Evolutionary conservation across 345 rosid genomes (phyloP).

Genomic region (Rhodamnia rubescens): DNA sequence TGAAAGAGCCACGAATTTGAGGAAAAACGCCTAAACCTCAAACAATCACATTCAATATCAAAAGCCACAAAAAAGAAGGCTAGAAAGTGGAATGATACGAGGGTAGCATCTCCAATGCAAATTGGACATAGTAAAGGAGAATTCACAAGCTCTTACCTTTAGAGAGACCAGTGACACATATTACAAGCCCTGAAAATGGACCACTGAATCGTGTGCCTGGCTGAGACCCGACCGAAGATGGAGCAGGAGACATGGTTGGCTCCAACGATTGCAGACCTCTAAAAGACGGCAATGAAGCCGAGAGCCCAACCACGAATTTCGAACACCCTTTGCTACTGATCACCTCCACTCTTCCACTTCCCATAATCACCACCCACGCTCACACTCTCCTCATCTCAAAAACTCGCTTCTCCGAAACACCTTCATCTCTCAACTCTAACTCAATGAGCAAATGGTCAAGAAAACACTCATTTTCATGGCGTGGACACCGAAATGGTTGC

Average conservation of each 20-base stretch:
- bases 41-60: background rate
- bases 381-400: background rate
- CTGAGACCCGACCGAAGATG: constrained; percentile 32
- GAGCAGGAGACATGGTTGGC: constrained; percentile 27
- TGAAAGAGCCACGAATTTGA: background rate
- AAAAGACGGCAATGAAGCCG: constrained; percentile 32
- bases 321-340: constrained; percentile 75
- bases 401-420: background rate
- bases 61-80: background rate
- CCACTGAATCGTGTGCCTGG: constrained; percentile 23
- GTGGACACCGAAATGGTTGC: background rate
- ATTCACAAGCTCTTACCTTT: constrained; percentile 34
- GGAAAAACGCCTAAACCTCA: background rate
- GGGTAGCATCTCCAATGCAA: background rate
- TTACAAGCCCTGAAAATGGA: constrained; percentile 64
- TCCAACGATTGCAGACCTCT: constrained; percentile 26
- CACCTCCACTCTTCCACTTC: constrained; percentile 46
- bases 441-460: background rate
- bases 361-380: constrained; percentile 23
- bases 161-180: constrained; percentile 91
- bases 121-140: background rate
- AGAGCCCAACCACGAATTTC: constrained; percentile 41
- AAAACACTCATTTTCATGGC: background rate
- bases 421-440: background rate
- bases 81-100: background rate